Base-by-base conservation (phyloP, 192 early-diverging fungal species). In the Rhizophagus clarus region DNA sequence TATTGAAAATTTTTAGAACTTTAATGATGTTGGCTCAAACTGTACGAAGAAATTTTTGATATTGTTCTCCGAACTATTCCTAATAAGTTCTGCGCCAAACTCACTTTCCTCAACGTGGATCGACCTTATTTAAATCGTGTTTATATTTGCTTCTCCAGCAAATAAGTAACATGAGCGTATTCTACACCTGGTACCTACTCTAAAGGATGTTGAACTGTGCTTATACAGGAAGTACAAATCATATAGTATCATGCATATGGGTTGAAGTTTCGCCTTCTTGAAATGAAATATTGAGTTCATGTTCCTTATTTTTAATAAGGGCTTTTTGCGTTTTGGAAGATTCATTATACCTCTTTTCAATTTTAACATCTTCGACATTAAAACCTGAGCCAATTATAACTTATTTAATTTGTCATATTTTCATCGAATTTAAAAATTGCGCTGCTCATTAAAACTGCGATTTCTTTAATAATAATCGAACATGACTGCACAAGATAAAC, bases 401-500 rank as follows among this genome's bases (percentile, higher is more conserved):
- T 8, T 84, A 75, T 42, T 83, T 81, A 28, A 97, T 80, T 37
- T 24, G 51, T 17, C 20, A 10, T 8, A 0, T 49, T 70, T 26
- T 85, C 79, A 24, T 82, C 74, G 37, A 86, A 90, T 12, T 81
- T 72, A 6, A 98, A 75, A 0, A 85, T 84, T 9, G 91, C 95
- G 45, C 91, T 85, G 1, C 87, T 88, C 0, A 89, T 71, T 9
- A 95, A 88, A 2, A 93, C 89, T 37, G 85, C 81, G 9, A 92
- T 7, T 26, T 14, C 20, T 62, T 70, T 15, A 96, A 85, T 6
- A 26, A 97, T 90, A 2, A 85, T 10, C 86, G 82, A 37, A 97
- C 95, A 80, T 96, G 97, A 24, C 93, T 4, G 89, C 87, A 72
- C 97, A 98, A 0, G 96, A 95, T 92, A 98, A 93, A 10, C 97